Conservation (phyloP, 257 asterid species). For the Solanum bulbocastanum region DNA sequence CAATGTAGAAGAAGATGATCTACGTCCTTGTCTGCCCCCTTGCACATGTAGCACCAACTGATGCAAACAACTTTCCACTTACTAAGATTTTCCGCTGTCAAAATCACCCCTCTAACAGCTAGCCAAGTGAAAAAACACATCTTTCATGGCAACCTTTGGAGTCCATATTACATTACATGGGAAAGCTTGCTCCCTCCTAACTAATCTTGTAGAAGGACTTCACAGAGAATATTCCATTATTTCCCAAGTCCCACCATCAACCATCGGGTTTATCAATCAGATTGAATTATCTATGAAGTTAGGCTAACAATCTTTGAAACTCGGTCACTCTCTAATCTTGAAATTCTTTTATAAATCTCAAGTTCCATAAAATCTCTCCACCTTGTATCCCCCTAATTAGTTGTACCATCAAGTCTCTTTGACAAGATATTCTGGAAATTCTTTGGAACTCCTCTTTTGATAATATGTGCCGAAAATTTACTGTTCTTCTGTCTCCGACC, state of each 20-base stretch:
- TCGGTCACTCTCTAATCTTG: not conserved
- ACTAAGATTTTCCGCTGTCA: not conserved
- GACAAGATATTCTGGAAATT: not conserved
- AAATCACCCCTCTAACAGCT: not conserved
- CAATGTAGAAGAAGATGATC: not conserved
- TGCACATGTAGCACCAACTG: not conserved
- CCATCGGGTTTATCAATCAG: not conserved
- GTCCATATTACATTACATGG: not conserved
- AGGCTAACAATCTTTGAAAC: not conserved
- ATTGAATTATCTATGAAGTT: not conserved
- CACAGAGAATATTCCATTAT: not conserved
- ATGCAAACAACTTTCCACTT: not conserved
- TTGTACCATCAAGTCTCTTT: not conserved
- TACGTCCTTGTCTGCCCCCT: not conserved
- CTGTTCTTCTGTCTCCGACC: not conserved
- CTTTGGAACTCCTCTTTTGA: not conserved
- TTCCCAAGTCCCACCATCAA: not conserved
- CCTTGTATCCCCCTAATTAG: not conserved
- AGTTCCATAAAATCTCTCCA: not conserved
- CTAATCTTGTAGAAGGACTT: not conserved
- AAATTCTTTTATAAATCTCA: not conserved
- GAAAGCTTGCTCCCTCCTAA: not conserved
- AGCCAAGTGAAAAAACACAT: not conserved
- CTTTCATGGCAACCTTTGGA: not conserved
- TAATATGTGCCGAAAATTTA: not conserved